Base-by-base conservation (phyloP, 1,284 basidiomycete species). In the Blastosporella zonata region DNA sequence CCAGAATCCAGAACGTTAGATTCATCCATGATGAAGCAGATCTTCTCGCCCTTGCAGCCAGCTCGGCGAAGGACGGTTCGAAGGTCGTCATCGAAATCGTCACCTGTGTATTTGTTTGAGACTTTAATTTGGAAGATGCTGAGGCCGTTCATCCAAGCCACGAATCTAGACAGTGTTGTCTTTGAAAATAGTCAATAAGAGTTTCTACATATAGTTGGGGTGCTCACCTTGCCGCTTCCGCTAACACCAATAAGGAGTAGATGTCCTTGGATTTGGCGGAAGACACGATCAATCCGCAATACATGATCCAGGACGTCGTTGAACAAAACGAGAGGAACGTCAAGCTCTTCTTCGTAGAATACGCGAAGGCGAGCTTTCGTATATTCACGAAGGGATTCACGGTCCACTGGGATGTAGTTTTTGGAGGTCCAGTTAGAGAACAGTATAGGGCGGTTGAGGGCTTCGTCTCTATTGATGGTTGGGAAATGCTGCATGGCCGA, bases 391-490 rank as follows among this genome's bases (percentile, higher is more conserved):
- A 99, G 81, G 34, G 84, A 77, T 61, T 97, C 96, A 46, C 97
- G 82, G 55, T 97, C 93, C 40, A 99, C 96, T 2, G 94, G 86
- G 49, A 97, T 84, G 66, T 98, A 98, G 66, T 97, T 77, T 70
- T 95, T 93, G n/a, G 95, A 95, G 0, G 96, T 97, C 97, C 97
- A 99, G 67, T 99, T 98, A 3, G 94, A 97, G 77, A 95, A 99
- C 28, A 99, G 74, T 57, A 99, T 96, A 0, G 97, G 97, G 17
- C 97, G 82, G 20, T 63, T 69, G 22, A 99, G 78, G 1, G 92
- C 89, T 62, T 96, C 91, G 15, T 84, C 82, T 25, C 79, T 77
- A 62, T 91, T 87, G 65, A 97, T 87, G 5, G 88, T 94, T 0
- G 95, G 95, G 84, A 99, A 99, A 65, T 96, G 84, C 50, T 84